Conservation (phyloP, 352 stramenopile genomes). For the Phytophthora crassamura region DNA sequence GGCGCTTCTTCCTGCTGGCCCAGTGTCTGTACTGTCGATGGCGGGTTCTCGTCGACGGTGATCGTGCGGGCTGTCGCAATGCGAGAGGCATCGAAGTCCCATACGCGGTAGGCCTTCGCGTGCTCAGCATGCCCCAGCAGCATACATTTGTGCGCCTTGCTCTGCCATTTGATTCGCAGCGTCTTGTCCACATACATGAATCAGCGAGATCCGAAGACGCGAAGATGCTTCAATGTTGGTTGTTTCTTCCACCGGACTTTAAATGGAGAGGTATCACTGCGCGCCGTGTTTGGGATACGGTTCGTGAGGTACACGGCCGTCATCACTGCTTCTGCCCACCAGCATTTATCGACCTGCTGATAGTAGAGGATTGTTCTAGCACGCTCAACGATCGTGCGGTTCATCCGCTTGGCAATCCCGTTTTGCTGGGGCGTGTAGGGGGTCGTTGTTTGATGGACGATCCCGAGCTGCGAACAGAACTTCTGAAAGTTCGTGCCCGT, state of each 20-base stretch:
- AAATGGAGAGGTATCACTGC: constrained; percentile 2
- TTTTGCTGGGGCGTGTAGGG: constrained; percentile 25
- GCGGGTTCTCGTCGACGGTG: neutral
- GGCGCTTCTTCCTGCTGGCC: neutral
- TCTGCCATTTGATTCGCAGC: constrained; percentile 17
- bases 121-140: constrained; percentile 7
- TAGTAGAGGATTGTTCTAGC: constrained; percentile 19
- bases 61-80: constrained; percentile 8
- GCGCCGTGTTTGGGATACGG: constrained; percentile 11
- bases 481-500: constrained; percentile 10
- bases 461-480: constrained; percentile 13
- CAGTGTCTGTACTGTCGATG: neutral
- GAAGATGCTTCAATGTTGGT: constrained; percentile 19
- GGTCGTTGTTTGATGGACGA: constrained; percentile 18
- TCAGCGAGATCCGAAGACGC: constrained; percentile 22
- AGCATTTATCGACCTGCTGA: constrained; percentile 5
- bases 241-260: constrained; percentile 5
- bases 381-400: constrained; percentile 13
- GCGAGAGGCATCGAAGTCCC: constrained; percentile 7
- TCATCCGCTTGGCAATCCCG: constrained; percentile 21
- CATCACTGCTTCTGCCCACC: constrained; percentile 13
- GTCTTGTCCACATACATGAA: constrained; percentile 26
- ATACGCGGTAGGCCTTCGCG: constrained; percentile 18
- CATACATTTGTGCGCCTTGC: constrained; percentile 18
- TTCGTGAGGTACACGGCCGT: constrained; percentile 18